Base-by-base conservation (phyloP, 106 monocot genomes). In the Triglochin maritima region DNA sequence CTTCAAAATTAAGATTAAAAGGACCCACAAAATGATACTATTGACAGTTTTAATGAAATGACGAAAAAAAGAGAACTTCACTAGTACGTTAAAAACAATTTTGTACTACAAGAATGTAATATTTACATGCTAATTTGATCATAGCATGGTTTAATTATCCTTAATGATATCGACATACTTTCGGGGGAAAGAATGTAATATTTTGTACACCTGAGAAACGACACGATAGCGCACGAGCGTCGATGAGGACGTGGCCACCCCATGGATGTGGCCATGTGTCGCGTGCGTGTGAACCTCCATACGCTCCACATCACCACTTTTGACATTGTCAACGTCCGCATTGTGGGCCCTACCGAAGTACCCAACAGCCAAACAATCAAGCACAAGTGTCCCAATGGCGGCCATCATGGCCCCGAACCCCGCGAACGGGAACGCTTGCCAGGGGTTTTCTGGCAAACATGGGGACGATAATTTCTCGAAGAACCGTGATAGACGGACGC, bases 341-440 rank as follows among this genome's bases (percentile, higher is more conserved):
- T 1, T 1, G 2, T 82, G 70, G 9, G 0, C 9, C 57, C 80
- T 64, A 14, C 46, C 46, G 71, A 71, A 85, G 62, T 81, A 85
- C n/a, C 71, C 62, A 43, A 78, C 75, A 10, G 74, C 84, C n/a
- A 78, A 6, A 4, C 74, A 78, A 52, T 85, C 84, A 8, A 85
- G 55, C 62, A 78, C 50, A n/a, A 78, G 59, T 3, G 84, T 85
- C 3, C 57, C 79, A 7, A 83, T n/a, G 17, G 83, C 75, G 5
- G 58, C 69, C 2, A 77, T 9, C 83, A 83, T 80, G 9, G 83
- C 68, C 42, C 3, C 57, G 61, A 83, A 80, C 0, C 83, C 83
- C 17, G 79, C 64, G 72, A 83, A 83, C 3, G 80, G 83, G 60
- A 80, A 83, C 11, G 53, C 10, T 17, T 60, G 60, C 83, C 83